These are phyloP conservation scores for Cordyceps javanica DNA, from an alignment of 2,329 filamentous ascomycete species.

Conservation along the genomic window DNA sequence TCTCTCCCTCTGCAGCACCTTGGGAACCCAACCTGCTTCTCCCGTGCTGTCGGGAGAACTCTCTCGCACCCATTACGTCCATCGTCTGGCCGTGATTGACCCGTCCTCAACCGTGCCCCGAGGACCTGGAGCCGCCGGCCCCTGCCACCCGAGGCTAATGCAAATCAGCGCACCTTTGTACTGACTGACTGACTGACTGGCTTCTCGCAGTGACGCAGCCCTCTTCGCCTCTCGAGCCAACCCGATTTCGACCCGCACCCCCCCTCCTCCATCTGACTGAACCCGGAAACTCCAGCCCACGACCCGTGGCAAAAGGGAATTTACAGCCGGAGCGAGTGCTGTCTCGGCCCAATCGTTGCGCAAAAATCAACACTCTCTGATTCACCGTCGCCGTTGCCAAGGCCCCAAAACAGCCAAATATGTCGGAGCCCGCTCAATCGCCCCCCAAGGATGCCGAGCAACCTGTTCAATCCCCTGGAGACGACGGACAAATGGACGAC, in stretches of 20 bases:
- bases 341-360: constrained; percentile 8
- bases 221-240: constrained; percentile 1
- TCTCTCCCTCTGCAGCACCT: background rate
- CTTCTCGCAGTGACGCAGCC: constrained; percentile 6
- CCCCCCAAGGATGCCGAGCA: constrained; percentile 93
- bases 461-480: constrained; percentile 86
- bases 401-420: constrained; percentile 64
- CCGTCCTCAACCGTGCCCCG: background rate
- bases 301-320: background rate
- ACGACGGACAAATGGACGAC: constrained; percentile 92
- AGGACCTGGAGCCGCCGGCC: constrained; percentile 2
- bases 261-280: constrained; percentile 5
- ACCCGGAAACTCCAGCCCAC: constrained; percentile 3
- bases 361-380: constrained; percentile 51
- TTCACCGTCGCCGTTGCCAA: constrained; percentile 1
- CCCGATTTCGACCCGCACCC: constrained; percentile 10
- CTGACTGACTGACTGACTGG: constrained; percentile 1
- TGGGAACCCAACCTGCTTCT: constrained; percentile 5
- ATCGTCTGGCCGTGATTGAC: background rate
- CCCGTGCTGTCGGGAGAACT: background rate
- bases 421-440: constrained; percentile 82
- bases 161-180: constrained; percentile 3
- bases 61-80: background rate
- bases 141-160: constrained; percentile 1
- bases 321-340: background rate